Evolutionary conservation across 495 filamentous ascomycete species (phyloP), one percentile per base, ranked within the genome.

Genomic region (Lophium mytilinum): DNA sequence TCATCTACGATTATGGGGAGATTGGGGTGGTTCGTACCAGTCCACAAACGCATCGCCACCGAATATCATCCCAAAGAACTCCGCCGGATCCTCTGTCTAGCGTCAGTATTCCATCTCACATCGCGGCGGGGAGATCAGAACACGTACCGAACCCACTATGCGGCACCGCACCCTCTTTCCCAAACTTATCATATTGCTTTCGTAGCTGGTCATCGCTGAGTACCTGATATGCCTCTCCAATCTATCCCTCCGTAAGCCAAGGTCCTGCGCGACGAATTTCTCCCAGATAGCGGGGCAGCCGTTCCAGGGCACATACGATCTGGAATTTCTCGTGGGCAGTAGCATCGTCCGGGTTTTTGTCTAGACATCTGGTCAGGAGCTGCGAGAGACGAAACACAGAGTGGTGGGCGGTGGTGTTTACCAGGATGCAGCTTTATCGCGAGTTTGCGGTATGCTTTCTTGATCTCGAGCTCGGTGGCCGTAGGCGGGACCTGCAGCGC

Each of bases 21-120:
- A 18, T 18, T 3, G 30, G 9, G 19, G 9, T 18, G 30, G 9
- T 14, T 58, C 50, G 15, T 63, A 73, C 71, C 71, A 74, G 51
- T 76, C 92, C 21, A 85, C 78, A 66, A 99, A 99, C 4, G 94
- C 93, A 56, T 95, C 92, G 37, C 93, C 93, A 60, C 93, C 93
- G 65, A 99, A 99, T 57, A 99, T 97, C 79, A 90, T 95, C 61
- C 88, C 84, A 72, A 99, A 97, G 82, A 99, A 99, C 74, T 99
- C 94, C 42, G 90, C 81, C 0, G 93, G 94, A 64, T 99, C 93
- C 76, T 89, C 86, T 85, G 52, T 42, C 33, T 14, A 24, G 17
- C 15, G 55, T 75, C 58, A 76, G 71, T 58, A 10, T 9, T 9
- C 1, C 1, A 0, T 33, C 7, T n/a, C 36, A 9, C 5, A 5